These are phyloP conservation scores for Monosporascus sp. DNA, from an alignment of 2,329 filamentous ascomycete genomes.

Conservation along the genomic window DNA sequence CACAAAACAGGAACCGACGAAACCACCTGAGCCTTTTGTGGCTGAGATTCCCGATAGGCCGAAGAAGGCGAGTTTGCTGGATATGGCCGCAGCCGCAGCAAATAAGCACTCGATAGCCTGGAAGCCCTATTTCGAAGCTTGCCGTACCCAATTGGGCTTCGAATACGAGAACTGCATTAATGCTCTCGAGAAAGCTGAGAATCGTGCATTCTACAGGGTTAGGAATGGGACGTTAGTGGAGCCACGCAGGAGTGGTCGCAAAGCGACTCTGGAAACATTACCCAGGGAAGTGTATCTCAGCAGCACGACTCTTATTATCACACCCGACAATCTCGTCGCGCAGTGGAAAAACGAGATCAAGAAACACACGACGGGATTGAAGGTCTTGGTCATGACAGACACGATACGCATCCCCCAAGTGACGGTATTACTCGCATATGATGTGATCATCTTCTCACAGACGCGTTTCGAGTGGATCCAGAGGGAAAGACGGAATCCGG, in stretches of 20 bases:
- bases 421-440: constrained; percentile 58
- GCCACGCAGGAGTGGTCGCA: constrained; percentile 34
- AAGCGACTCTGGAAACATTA: constrained; percentile 22
- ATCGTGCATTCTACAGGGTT: constrained; percentile 56
- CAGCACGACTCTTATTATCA: constrained; percentile 69
- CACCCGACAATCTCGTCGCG: constrained; percentile 74
- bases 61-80: constrained; percentile 56
- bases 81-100: constrained; percentile 70
- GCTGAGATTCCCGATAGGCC: constrained; percentile 32
- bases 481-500: constrained; percentile 39
- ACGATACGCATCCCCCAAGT: constrained; percentile 51
- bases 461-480: constrained; percentile 63
- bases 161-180: constrained; percentile 51
- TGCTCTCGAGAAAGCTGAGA: constrained; percentile 44
- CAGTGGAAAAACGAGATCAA: constrained; percentile 81
- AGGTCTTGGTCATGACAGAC: constrained; percentile 58
- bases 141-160: constrained; percentile 38
- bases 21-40: constrained; percentile 58
- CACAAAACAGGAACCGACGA: constrained; percentile 63
- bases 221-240: constrained; percentile 32
- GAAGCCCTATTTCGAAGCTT: constrained; percentile 57
- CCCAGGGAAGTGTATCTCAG: constrained; percentile 58
- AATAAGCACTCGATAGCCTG: constrained; percentile 67
- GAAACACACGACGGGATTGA: constrained; percentile 68
- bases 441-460: constrained; percentile 75